phyloP scores from a whole-genome alignment of 129 eudicot genomes.

The Tagetes erecta region DNA sequence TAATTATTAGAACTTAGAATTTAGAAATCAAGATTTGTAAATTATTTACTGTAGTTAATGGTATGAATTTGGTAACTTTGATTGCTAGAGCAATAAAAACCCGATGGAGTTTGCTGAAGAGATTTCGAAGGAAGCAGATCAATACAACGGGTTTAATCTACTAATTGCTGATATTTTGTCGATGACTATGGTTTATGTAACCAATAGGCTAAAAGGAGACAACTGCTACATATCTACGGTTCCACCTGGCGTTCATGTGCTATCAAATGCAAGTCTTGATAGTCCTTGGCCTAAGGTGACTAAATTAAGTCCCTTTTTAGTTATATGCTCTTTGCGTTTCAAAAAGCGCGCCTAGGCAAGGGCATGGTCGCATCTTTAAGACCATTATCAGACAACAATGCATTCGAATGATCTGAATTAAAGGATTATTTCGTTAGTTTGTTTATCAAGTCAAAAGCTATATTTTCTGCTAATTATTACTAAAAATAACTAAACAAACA shows the following conservation, averaged over 20 bases:
- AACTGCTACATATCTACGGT: constrained; percentile 38
- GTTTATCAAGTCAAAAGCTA: background rate
- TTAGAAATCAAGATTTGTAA: background rate
- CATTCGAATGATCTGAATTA: background rate
- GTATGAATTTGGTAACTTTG: constrained; percentile 19
- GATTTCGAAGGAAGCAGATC: constrained; percentile 50
- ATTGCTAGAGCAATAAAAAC: constrained; percentile 57
- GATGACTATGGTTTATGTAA: constrained; percentile 76
- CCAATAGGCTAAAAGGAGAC: constrained; percentile 60
- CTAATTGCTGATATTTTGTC: constrained; percentile 66
- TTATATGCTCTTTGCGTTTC: background rate
- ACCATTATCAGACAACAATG: too few species aligned
- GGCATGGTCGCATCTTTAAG: background rate
- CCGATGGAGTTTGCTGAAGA: constrained; percentile 69
- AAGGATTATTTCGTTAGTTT: background rate
- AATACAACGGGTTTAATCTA: constrained; percentile 76
- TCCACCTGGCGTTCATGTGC: constrained; percentile 71
- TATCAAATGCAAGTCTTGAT: constrained; percentile 74
- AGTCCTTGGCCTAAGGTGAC: constrained; percentile 85
- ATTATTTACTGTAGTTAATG: background rate
- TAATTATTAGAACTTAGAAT: background rate
- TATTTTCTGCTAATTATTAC: background rate
- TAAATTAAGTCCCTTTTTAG: background rate
- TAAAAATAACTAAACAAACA: too few species aligned
- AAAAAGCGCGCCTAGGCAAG: background rate